Evolutionary conservation across 1,139 yeast genomes (phyloP).

Genomic region (Yamadazyma songkhlaensis): DNA sequence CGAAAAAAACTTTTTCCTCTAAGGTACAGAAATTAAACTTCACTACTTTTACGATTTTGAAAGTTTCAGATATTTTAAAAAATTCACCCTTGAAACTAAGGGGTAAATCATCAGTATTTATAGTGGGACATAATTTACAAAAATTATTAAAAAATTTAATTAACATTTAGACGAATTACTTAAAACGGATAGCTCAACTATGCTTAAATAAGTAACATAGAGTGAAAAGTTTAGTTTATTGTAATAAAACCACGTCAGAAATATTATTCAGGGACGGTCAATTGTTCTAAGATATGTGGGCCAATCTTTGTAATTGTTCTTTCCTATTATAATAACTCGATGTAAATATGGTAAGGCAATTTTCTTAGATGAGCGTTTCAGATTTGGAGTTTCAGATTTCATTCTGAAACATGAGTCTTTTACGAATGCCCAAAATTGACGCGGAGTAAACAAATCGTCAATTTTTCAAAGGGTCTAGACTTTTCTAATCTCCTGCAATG

Average conservation of each 20-base stretch:
- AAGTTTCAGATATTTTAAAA: neutral
- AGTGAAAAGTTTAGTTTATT: too few relatives aligned
- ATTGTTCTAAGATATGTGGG: too few relatives aligned
- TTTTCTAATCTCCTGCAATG: too few relatives aligned
- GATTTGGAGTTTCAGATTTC: conserved; percentile 19
- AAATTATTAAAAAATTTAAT: neutral
- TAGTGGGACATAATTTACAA: too few relatives aligned
- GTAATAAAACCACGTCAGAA: too few relatives aligned
- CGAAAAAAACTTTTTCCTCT: too few relatives aligned
- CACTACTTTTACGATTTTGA: neutral
- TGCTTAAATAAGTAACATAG: too few relatives aligned
- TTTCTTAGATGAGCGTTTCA: conserved; percentile 2
- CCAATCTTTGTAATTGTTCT: too few relatives aligned
- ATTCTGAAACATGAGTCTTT: conserved; percentile 10
- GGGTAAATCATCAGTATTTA: neutral
- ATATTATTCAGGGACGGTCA: too few relatives aligned
- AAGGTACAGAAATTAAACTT: too few relatives aligned
- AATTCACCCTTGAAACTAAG: conserved; percentile 13
- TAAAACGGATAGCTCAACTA: neutral
- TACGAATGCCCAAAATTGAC: conserved; percentile 1
- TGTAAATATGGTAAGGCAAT: too few relatives aligned
- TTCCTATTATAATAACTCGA: too few relatives aligned
- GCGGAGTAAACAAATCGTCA: conserved; percentile 1
- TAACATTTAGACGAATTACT: neutral
- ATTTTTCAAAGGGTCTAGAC: conserved; percentile 2